phyloP scores from a whole-genome alignment of 345 rosid genomes.

The Angophora floribunda region DNA sequence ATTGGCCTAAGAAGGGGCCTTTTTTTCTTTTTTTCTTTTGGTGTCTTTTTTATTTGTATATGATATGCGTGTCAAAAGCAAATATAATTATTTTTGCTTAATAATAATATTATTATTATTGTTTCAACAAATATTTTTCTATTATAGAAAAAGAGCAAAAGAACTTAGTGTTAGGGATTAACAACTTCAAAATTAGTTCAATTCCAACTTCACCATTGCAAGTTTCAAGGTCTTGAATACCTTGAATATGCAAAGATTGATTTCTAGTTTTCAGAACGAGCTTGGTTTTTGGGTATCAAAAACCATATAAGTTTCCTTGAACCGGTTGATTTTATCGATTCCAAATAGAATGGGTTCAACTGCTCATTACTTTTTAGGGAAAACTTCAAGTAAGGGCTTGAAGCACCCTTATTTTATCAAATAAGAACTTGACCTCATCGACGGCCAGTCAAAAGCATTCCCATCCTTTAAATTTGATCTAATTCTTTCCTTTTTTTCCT shows the following conservation, averaged over 20 bases:
- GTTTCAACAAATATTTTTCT: background rate
- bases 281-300: fast-evolving
- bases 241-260: background rate
- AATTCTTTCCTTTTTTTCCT: no score
- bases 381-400: no score
- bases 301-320: background rate
- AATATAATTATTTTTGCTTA: no score
- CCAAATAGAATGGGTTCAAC: background rate
- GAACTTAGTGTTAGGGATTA: background rate
- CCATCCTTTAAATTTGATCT: no score
- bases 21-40: background rate
- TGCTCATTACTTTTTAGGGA: background rate
- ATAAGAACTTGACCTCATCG: no score
- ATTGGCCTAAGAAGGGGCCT: background rate
- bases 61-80: no score
- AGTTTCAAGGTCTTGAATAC: fast-evolving
- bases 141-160: background rate
- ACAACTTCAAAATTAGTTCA: background rate
- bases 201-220: background rate
- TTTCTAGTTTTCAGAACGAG: background rate
- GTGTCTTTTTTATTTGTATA: background rate
- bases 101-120: no score
- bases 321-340: fast-evolving
- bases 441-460: no score
- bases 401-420: no score